Conservation (phyloP, 495 filamentous ascomycete genomes). For the Hypoxylon lenormandii region DNA sequence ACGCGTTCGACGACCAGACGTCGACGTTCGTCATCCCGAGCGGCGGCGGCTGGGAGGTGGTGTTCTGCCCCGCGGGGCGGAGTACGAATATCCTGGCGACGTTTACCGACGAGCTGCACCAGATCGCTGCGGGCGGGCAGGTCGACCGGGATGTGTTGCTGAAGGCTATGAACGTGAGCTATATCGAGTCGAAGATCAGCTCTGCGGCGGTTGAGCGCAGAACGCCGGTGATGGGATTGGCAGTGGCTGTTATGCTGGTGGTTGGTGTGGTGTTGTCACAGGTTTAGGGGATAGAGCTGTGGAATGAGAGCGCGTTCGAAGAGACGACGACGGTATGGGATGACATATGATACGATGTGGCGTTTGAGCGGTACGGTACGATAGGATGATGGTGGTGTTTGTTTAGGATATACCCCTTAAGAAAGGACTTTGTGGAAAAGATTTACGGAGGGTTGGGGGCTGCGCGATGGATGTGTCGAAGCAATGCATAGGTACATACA, state of each 20-base stretch:
- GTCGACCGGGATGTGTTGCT: conserved; percentile 31
- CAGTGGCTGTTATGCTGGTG: conserved; percentile 6
- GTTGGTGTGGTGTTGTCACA: conserved; percentile 17
- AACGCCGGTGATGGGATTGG: not conserved
- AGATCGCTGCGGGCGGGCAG: conserved; percentile 48
- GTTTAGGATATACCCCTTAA: conserved; percentile 31
- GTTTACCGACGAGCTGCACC: conserved; percentile 58
- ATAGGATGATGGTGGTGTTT: not conserved
- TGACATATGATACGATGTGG: conserved; percentile 2
- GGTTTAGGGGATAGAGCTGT: not conserved
- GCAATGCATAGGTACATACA: too few relatives aligned
- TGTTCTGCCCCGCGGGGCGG: conserved; percentile 77
- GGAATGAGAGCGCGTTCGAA: not conserved
- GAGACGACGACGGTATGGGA: conserved; percentile 1
- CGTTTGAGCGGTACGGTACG: conserved; percentile 5
- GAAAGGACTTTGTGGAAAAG: not conserved
- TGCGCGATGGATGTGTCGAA: too few relatives aligned
- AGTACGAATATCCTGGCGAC: conserved; percentile 74
- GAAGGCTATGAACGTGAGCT: conserved; percentile 51
- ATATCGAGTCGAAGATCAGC: conserved; percentile 41
- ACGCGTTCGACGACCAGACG: conserved; percentile 78
- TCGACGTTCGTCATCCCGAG: conserved; percentile 80
- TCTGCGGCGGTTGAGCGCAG: conserved; percentile 7
- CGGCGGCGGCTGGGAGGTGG: conserved; percentile 78
- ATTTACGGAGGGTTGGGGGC: not conserved